These are phyloP conservation scores for Solanum chacoense DNA, from an alignment of 305 asterid species.

Conservation along the genomic window DNA sequence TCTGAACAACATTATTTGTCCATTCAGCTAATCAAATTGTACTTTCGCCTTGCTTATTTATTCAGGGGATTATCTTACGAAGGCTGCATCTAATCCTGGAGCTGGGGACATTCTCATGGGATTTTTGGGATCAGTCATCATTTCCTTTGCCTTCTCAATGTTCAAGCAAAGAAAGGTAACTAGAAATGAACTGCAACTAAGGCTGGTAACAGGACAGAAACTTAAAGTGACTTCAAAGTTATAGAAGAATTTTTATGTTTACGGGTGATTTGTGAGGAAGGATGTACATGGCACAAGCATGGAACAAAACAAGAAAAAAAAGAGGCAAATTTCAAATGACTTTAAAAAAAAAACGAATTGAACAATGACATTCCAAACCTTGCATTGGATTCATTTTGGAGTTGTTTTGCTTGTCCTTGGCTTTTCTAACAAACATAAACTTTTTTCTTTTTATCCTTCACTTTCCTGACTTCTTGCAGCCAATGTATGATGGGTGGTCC, in stretches of 20 bases:
- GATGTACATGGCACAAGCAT: background rate
- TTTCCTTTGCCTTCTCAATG: conserved; percentile 96
- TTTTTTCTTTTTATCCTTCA: background rate
- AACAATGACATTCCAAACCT: background rate
- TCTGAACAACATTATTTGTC: background rate
- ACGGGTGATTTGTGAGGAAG: background rate
- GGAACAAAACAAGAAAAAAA: background rate
- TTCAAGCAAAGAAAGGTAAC: conserved; percentile 93
- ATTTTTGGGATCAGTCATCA: conserved; percentile 89
- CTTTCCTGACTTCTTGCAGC: background rate
- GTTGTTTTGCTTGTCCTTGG: background rate
- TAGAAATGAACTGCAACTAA: background rate
- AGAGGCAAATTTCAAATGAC: background rate
- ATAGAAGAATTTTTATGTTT: background rate
- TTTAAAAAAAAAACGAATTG: background rate
- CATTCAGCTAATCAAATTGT: background rate
- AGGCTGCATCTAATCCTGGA: conserved; percentile 79
- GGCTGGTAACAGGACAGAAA: background rate
- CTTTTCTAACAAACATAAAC: background rate
- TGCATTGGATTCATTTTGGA: background rate
- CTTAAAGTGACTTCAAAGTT: background rate
- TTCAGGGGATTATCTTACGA: conserved; percentile 81
- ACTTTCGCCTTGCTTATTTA: background rate
- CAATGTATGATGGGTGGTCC: background rate
- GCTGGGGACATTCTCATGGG: conserved; percentile 97